These are phyloP conservation scores for Aciculoconidium aculeatum DNA, from an alignment of 805 yeast genomes.

Conservation along the genomic window DNA sequence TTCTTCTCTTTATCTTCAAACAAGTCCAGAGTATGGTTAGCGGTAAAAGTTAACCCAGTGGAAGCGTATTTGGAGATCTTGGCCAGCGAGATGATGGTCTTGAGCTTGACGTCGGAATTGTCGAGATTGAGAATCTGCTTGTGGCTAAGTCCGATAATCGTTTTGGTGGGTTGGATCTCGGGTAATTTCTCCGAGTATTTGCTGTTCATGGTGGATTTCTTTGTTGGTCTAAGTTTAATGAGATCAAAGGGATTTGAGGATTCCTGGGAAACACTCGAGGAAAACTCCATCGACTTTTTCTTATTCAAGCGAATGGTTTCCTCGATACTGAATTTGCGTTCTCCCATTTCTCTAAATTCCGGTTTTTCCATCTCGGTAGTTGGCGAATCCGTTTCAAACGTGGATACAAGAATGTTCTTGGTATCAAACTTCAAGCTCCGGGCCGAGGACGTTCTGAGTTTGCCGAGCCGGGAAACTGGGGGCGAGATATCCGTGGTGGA, in stretches of 20 bases:
- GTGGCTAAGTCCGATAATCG: slow-evolving; percentile 33
- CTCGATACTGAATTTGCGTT: slow-evolving; percentile 8
- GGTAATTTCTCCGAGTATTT: slow-evolving; percentile 25
- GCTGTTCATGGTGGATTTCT: slow-evolving; percentile 15
- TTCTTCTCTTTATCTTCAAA: slow-evolving; percentile 17
- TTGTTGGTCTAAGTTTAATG: slow-evolving; percentile 21
- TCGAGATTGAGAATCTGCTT: slow-evolving; percentile 27
- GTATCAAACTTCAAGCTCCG: slow-evolving; percentile 7
- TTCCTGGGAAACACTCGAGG: slow-evolving; percentile 4
- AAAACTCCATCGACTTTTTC: slow-evolving; percentile 10
- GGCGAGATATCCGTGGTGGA: slow-evolving; percentile 7
- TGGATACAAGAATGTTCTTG: slow-evolving; percentile 8
- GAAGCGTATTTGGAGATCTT: slow-evolving; percentile 24
- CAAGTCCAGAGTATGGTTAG: slow-evolving; percentile 18
- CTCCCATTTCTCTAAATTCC: slow-evolving; percentile 5
- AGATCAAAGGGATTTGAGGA: slow-evolving; percentile 15
- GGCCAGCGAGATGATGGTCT: slow-evolving; percentile 29
- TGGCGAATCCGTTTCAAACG: slow-evolving; percentile 4
- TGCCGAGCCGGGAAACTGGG: slow-evolving; percentile 2
- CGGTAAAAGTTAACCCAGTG: slow-evolving; percentile 20
- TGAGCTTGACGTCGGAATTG: slow-evolving; percentile 31
- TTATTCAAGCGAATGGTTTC: slow-evolving; percentile 10
- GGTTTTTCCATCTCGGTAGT: slow-evolving; percentile 5
- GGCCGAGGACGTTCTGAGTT: slow-evolving; percentile 4
- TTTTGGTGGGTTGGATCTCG: slow-evolving; percentile 26